phyloP scores from a whole-genome alignment of 306 rosid genomes.

The Purshia tridentata region DNA sequence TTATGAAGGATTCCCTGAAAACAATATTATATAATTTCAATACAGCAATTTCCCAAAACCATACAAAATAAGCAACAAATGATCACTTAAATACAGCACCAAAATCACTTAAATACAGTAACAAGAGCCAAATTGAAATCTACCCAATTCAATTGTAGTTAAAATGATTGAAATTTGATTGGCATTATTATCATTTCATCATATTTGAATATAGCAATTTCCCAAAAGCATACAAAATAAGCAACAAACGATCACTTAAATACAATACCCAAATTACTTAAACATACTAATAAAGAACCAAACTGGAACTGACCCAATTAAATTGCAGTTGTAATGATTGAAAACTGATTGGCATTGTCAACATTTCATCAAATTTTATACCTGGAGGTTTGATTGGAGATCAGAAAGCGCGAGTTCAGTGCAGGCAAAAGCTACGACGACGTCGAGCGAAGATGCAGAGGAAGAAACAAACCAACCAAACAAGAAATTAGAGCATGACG shows the following conservation, averaged over 20 bases:
- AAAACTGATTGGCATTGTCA: neutral
- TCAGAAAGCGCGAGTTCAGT: conserved; percentile 40
- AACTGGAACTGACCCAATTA: neutral
- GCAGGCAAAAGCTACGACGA: conserved; percentile 67
- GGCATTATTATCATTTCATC: conserved; percentile 10
- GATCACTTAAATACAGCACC: neutral
- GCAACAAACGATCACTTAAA: neutral
- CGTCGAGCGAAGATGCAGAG: conserved; percentile 65
- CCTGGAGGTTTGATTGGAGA: conserved; percentile 53
- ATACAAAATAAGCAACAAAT: neutral
- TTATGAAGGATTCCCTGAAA: conserved; percentile 60
- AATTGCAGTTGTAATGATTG: neutral
- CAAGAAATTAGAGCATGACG: conserved; percentile 49
- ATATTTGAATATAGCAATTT: neutral
- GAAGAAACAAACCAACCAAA: conserved; percentile 81
- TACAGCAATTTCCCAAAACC: neutral
- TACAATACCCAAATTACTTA: neutral
- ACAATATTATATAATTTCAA: neutral
- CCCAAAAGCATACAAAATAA: neutral
- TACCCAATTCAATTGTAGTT: neutral
- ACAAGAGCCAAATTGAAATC: neutral
- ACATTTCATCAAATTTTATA: conserved; percentile 30
- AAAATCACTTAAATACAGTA: neutral
- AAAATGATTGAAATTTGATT: neutral
- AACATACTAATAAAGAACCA: neutral